Base-by-base conservation (phyloP, 192 early-diverging fungal genomes). In the Dissophora ornata region DNA sequence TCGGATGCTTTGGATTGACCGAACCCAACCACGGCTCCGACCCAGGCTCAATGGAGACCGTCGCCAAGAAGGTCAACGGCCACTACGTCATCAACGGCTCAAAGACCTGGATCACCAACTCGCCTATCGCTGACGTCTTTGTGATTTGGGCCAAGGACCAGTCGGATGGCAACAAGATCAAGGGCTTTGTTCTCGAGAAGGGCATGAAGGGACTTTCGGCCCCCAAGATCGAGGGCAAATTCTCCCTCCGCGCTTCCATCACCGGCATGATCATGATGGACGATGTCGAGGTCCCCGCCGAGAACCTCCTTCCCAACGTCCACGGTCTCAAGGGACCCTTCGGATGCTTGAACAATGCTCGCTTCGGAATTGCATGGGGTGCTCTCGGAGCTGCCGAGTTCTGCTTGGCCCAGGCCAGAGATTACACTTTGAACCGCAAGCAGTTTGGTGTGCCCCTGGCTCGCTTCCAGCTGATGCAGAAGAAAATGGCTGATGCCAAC, bases 211-310 rank as follows among this genome's bases (percentile, higher is more conserved):
- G 97, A 10, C 79, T 99, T 22, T 84, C 84, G 19, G 87, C 97
- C 0, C 96, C 97, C 12, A 85, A 85, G 16, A 99, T 99, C 69
- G 86, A 98, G 55, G 97, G 96, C 61, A 99, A 99, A 69, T 93
- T 98, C 81, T 95, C 95, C 0, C 87, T 99, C 29, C 88, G 97
- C 32, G 96, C 96, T 5, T 97, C 95, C 7, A 86, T 89, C 57
- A 99, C 97, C 0, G 97, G 97, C 26, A 96, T 97, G 95, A 98
- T 99, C 77, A 92, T 94, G 91, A 97, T 99, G 96, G 96, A 99
- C 67, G 92, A 97, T 62, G 97, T 99, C 28, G 89, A 92, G 70
- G 92, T 99, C 10, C 95, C 96, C 4, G 89, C 79, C 21, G 94
- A 94, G 63, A 96, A 97, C 79, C 82, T 99, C 80, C 83, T 99